Percentiles rank a stretch among this genome's conserved stretches.
phyloP scores from a whole-genome alignment of 805 yeast genomes.

The Wickerhamiella brachini region DNA sequence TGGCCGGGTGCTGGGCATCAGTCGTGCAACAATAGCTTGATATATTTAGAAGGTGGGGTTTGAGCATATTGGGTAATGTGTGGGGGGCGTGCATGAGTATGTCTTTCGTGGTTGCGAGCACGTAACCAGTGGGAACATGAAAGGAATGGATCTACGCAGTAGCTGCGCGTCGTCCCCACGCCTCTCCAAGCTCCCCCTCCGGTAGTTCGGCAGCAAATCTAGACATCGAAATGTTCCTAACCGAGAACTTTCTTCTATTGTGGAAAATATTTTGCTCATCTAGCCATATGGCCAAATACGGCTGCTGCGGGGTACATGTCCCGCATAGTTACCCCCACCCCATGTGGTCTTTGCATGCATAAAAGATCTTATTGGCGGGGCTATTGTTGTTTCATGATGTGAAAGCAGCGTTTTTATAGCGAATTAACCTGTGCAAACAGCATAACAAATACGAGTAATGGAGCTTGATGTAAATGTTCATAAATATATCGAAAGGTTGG shows the following conservation, averaged over 20 bases:
- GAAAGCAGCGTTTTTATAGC: too few species aligned
- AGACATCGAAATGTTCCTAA: too few species aligned
- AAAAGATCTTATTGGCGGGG: background rate
- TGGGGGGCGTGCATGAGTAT: background rate
- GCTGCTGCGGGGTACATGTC: background rate
- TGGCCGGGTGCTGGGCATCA: too few species aligned
- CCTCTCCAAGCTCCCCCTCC: too few species aligned
- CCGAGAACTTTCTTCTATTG: background rate
- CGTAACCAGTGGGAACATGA: background rate
- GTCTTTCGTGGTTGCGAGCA: background rate
- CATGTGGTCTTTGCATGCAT: background rate
- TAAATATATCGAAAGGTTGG: background rate
- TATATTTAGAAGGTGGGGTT: background rate
- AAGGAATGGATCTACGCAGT: too few species aligned
- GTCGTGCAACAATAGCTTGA: too few species aligned
- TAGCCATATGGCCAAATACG: background rate
- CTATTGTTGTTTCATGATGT: background rate
- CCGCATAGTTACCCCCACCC: background rate
- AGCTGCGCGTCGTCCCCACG: too few species aligned
- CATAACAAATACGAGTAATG: too few species aligned
- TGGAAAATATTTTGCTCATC: background rate
- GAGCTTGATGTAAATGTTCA: too few species aligned
- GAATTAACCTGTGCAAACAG: too few species aligned
- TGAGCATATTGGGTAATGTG: background rate
- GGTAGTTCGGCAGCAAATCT: too few species aligned